phyloP scores from a whole-genome alignment of 2,329 filamentous ascomycete species.

The Curvularia sp. region DNA sequence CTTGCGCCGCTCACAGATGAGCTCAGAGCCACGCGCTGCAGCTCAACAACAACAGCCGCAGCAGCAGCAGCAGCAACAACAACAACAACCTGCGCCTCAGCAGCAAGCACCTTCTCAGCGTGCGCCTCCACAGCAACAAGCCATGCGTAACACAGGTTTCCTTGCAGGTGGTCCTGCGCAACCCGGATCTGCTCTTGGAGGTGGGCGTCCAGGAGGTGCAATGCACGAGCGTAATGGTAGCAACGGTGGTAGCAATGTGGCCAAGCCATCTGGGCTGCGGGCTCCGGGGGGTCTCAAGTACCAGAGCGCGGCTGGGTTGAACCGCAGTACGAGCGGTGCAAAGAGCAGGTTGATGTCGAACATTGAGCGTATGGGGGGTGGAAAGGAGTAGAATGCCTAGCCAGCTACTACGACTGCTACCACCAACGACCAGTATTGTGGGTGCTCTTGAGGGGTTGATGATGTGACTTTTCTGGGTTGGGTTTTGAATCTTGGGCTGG shows the following conservation, averaged over 20 bases:
- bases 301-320: constrained; percentile 40
- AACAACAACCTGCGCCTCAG: not conserved
- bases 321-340: constrained; percentile 43
- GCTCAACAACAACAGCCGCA: constrained; percentile 23
- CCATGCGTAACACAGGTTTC: constrained; percentile 45
- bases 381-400: constrained; percentile 31
- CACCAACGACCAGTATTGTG: not conserved
- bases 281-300: constrained; percentile 60
- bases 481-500: not conserved
- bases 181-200: constrained; percentile 38
- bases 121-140: constrained; percentile 28
- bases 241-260: constrained; percentile 25
- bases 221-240: constrained; percentile 24
- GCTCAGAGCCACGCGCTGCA: constrained; percentile 25
- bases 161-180: constrained; percentile 38
- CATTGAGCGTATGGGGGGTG: constrained; percentile 84
- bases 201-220: constrained; percentile 36
- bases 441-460: not conserved
- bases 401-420: not conserved
- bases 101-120: constrained; percentile 20
- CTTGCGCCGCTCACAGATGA: constrained; percentile 62
- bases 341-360: constrained; percentile 82
- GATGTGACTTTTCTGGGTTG: not conserved
- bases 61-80: constrained; percentile 2
- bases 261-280: constrained; percentile 65